A percentile compares a stretch with the other conserved stretches of the same genome.
Conservation (phyloP, 768 basidiomycete species). For the Sarcomyxa edulis region DNA sequence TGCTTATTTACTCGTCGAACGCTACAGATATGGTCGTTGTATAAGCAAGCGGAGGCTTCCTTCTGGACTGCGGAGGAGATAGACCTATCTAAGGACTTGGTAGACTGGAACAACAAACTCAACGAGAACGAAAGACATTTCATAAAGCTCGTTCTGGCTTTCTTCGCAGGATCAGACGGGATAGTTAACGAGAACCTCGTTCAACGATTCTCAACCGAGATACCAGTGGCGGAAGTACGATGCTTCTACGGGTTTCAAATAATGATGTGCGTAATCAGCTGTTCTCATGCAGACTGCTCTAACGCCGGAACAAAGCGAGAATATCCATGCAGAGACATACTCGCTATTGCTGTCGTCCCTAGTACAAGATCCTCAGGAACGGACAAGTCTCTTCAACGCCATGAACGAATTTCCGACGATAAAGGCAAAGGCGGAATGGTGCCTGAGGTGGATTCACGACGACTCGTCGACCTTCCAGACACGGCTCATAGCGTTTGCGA, state of each 20-base stretch:
- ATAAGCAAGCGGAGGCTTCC: too few species aligned
- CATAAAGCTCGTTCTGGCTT: conserved; percentile 71
- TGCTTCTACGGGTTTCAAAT: conserved; percentile 87
- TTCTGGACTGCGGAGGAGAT: conserved; percentile 77
- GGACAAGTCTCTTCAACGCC: conserved; percentile 66
- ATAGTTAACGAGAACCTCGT: conserved; percentile 81
- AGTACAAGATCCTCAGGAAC: conserved; percentile 57
- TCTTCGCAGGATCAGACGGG: conserved; percentile 77
- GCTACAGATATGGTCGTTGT: conserved; percentile 72
- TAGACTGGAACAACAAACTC: conserved; percentile 67
- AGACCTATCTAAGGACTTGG: conserved; percentile 65
- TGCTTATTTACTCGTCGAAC: conserved; percentile 29
- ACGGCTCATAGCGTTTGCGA: conserved; percentile 74
- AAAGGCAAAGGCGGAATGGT: conserved; percentile 73
- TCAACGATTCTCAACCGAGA: conserved; percentile 72
- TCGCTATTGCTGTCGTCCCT: conserved; percentile 78
- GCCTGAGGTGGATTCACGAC: conserved; percentile 68
- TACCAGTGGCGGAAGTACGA: conserved; percentile 71
- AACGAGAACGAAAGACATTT: conserved; percentile 70
- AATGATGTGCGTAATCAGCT: too few species aligned
- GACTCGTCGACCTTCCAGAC: conserved; percentile 60
- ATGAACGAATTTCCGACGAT: conserved; percentile 74
- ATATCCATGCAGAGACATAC: conserved; percentile 79
- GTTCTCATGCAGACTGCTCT: too few species aligned
- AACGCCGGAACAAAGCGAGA: too few species aligned